phyloP scores from a whole-genome alignment of 2,329 filamentous ascomycete genomes.

The Hymenoscyphus infarciens region DNA sequence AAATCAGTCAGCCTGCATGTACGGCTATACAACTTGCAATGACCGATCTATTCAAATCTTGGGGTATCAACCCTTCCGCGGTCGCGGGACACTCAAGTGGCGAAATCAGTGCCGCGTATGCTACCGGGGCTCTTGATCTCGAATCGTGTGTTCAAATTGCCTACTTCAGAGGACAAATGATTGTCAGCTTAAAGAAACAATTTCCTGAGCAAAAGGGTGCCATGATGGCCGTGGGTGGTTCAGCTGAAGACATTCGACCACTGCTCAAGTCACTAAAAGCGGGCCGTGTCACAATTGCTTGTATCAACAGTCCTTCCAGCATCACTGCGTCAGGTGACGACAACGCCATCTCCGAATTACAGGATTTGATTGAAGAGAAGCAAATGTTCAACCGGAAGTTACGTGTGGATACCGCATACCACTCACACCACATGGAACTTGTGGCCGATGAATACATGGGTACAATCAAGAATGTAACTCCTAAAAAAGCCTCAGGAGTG shows the following conservation, averaged over 20 bases:
- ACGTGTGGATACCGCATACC: slow-evolving; percentile 34
- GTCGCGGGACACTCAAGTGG: slow-evolving; percentile 47
- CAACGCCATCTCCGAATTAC: slow-evolving; percentile 30
- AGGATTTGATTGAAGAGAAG: slow-evolving; percentile 28
- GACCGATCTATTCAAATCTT: slow-evolving; percentile 42
- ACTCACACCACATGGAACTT: slow-evolving; percentile 35
- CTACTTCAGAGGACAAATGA: slow-evolving; percentile 39
- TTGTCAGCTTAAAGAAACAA: slow-evolving; percentile 30
- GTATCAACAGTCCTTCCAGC: slow-evolving; percentile 33
- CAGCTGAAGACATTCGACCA: slow-evolving; percentile 34
- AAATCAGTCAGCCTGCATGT: slow-evolving; percentile 45
- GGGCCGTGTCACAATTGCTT: slow-evolving; percentile 36
- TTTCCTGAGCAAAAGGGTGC: slow-evolving; percentile 38
- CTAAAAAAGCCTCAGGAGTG: slow-evolving; percentile 7
- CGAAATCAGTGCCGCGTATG: slow-evolving; percentile 48
- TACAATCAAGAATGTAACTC: slow-evolving; percentile 18
- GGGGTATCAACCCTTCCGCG: slow-evolving; percentile 40
- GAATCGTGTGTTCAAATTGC: slow-evolving; percentile 42
- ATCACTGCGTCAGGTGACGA: slow-evolving; percentile 35
- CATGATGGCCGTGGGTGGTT: slow-evolving; percentile 52
- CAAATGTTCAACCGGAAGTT: slow-evolving; percentile 32
- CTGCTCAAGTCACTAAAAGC: slow-evolving; percentile 31
- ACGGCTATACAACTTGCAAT: slow-evolving; percentile 48
- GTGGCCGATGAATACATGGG: slow-evolving; percentile 29
- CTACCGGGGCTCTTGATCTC: slow-evolving; percentile 37